Evolutionary conservation across 73 alveolate genomes (phyloP), one percentile per base, ranked within the genome.

Genomic region (Paramecium caudatum): DNA sequence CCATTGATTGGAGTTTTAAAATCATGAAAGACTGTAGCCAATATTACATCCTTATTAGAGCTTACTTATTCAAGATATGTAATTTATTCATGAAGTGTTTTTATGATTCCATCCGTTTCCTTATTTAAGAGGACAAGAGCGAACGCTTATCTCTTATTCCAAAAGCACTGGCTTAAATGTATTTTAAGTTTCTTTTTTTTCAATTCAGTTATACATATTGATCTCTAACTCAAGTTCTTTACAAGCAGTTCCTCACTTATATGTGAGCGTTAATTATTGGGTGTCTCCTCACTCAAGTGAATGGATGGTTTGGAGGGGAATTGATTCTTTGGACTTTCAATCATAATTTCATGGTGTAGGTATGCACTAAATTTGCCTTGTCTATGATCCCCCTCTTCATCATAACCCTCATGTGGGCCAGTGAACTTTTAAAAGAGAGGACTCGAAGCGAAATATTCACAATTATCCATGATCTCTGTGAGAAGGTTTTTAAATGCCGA

Each of bases 1-100:
- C 93, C 93, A 65, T 86, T 62, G 0, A 86, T 70, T 25, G 93
- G 93, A 10, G 93, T 86, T 62, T 85, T 85, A 62, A 85, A 50
- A 63, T 85, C 83, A 63, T 85, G 92, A 61, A 74, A 62, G 6
- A 85, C 83, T 16, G 88, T 62, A 1, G 92, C 82, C 5, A 85
- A 34, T 5, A 85, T 61, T 19, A 47, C 55, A 61, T 85, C 83
- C 45, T 85, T 85, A 43, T 62, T 55, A 19, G 46, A 61, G 41
- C 62, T 70, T n/a, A 83, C 55, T 83, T 83, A 65, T 33, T 49
- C 33, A 47, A 41, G 37, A 27, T 70, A 33, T 12, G 32, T 49
- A 10, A 83, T 10, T 83, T 63, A 27, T 47, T 34, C 19, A 7
- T 83, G 30, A 32, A 63, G 33, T 23, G 25, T 34, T 8, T 32